phyloP scores from a whole-genome alignment of 192 early-diverging fungal genomes.

The Chytriomyces sp. region DNA sequence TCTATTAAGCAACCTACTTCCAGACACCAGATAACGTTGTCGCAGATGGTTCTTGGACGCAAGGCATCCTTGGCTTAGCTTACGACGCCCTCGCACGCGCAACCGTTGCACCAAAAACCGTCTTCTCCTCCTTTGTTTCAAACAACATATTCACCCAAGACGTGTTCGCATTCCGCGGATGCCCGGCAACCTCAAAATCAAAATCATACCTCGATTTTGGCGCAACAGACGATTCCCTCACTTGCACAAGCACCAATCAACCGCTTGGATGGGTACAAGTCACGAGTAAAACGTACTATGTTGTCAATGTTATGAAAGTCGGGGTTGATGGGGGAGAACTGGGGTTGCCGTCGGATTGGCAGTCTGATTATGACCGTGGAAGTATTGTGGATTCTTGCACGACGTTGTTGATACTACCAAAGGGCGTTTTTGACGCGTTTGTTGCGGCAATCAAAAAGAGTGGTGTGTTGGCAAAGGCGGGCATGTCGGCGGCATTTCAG shows the following conservation, averaged over 20 bases:
- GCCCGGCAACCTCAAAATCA: constrained; percentile 10
- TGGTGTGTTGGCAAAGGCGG: not conserved
- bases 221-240: not conserved
- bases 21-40: not conserved
- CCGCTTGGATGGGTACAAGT: constrained; percentile 2
- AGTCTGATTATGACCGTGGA: constrained; percentile 6
- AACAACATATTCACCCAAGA: not conserved
- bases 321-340: not conserved
- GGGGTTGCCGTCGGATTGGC: not conserved
- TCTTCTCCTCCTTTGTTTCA: not conserved
- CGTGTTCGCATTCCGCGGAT: constrained; percentile 10
- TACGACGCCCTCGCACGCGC: constrained; percentile 3
- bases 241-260: not conserved
- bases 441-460: not conserved
- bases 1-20: too few species aligned
- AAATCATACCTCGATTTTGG: constrained; percentile 12
- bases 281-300: not conserved
- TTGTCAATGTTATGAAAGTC: not conserved
- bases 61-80: constrained; percentile 23
- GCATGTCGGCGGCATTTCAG: not conserved
- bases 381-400: constrained; percentile 15
- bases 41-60: not conserved
- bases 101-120: not conserved
- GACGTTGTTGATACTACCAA: not conserved
- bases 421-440: not conserved